Base-by-base conservation (phyloP, 139 green algal species). In the Chlorokybus atmophyticus region DNA sequence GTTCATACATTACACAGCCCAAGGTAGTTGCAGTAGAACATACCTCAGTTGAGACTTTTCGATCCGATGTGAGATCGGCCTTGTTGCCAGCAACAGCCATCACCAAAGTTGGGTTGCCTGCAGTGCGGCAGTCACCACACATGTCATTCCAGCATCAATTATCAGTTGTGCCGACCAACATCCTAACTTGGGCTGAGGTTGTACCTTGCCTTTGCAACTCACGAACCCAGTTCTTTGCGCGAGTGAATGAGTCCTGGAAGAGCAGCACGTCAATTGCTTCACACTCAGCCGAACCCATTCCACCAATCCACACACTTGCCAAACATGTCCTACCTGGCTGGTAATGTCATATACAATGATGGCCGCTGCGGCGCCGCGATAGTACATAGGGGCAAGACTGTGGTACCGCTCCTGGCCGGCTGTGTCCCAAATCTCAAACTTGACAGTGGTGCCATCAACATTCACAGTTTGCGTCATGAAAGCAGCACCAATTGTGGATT, bases 31-130 rank as follows among this genome's bases (percentile, higher is more conserved):
- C 10, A 19, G 10, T 14, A 32, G 8, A 4, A 14, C 50, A 17
- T 29, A 70, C 62, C 62, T 67, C 56, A 21, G 49, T 29, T 32
- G 40, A n/a, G n/a, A 85, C 67, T 52, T 75, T 64, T 2, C 81
- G 70, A 6, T 79, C 57, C 3, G 74, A 70, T 29, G 79, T 74
- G 38, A 96, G 70, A 62, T 98, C 90, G 1, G 79, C 77, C 75
- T 98, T 98, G 82, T 97, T 98, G 38, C 85, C 90, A 75, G 91
- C 90, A 26, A 98, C 70, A 1, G 90, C 87, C 74, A 97, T 96
- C 27, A 96, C 82, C 59, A 97, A 82, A 60, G 80, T 81, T 2
- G 86, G 78, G 72, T 91, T 95, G 23, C 82, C 63, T 67, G 56
- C 7, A 7, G n/a, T 6, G 51, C 6, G 51, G 25, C 14, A 55